Evolutionary conservation across 768 basidiomycete genomes (phyloP).

Genomic region (Xerocomellus dryophilus): DNA sequence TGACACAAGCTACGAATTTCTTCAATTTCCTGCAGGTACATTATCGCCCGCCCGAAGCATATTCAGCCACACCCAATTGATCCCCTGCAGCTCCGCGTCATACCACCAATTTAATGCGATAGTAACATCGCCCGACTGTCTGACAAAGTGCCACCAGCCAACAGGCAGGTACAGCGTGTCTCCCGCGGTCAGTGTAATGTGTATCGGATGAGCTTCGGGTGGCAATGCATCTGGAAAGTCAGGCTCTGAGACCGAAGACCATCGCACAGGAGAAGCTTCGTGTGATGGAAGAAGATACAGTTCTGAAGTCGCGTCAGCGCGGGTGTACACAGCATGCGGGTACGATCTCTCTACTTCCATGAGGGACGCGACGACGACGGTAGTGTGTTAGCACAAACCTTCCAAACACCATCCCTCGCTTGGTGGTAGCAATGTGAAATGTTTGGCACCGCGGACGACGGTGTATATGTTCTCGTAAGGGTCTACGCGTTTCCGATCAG

Average conservation of each 20-base stretch:
- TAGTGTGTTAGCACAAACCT: slow-evolving; percentile 48
- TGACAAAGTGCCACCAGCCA: slow-evolving; percentile 92
- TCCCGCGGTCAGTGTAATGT: slow-evolving; percentile 63
- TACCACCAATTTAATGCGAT: slow-evolving; percentile 91
- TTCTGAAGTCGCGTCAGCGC: slow-evolving; percentile 24
- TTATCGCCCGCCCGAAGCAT: slow-evolving; percentile 47
- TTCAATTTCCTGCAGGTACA: slow-evolving; percentile 34
- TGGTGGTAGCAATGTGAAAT: slow-evolving; percentile 84
- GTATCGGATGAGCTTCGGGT: slow-evolving; percentile 57
- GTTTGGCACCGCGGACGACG: slow-evolving; percentile 79
- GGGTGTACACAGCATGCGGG: slow-evolving; percentile 64
- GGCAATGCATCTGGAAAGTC: slow-evolving; percentile 45
- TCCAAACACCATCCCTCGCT: slow-evolving; percentile 82
- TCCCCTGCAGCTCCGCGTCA: slow-evolving; percentile 72
- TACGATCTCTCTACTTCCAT: slow-evolving; percentile 50
- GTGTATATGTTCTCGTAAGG: slow-evolving; percentile 95
- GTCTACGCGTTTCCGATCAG: slow-evolving; percentile 40
- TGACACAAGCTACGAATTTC: slow-evolving; percentile 6
- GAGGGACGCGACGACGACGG: background rate
- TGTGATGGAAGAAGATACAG: slow-evolving; percentile 34
- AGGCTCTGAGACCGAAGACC: slow-evolving; percentile 76
- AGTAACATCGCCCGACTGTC: slow-evolving; percentile 59
- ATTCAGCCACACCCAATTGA: slow-evolving; percentile 65
- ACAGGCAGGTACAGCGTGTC: slow-evolving; percentile 88
- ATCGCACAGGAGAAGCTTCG: slow-evolving; percentile 55